phyloP scores from a whole-genome alignment of 495 filamentous ascomycete genomes.

The Penicillium dipodomyicola region DNA sequence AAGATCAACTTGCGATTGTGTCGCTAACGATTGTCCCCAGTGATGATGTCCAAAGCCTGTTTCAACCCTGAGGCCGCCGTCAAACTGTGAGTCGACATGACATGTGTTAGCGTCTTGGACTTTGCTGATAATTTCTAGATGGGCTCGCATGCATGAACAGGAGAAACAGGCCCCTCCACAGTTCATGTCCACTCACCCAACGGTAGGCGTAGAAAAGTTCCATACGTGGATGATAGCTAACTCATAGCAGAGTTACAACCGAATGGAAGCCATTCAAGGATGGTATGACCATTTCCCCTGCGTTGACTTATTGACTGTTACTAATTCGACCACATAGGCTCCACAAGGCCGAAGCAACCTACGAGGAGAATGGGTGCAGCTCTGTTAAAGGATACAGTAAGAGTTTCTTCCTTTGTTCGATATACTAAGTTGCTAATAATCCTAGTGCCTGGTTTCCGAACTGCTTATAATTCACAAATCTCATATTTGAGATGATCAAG shows the following conservation, averaged over 20 bases:
- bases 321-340: slow-evolving; percentile 24
- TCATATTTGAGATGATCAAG: slow-evolving; percentile 1
- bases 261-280: slow-evolving; percentile 66
- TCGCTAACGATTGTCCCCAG: slow-evolving; percentile 23
- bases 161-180: slow-evolving; percentile 61
- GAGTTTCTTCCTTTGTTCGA: slow-evolving; percentile 9
- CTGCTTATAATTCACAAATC: slow-evolving; percentile 19
- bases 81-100: slow-evolving; percentile 40
- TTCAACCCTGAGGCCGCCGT: slow-evolving; percentile 76
- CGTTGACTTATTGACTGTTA: neutral
- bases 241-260: slow-evolving; percentile 55
- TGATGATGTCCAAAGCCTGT: slow-evolving; percentile 63
- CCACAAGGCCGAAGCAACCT: slow-evolving; percentile 34
- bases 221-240: slow-evolving; percentile 18
- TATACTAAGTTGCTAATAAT: neutral
- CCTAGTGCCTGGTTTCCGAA: slow-evolving; percentile 37
- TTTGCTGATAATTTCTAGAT: slow-evolving; percentile 36
- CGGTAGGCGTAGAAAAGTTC: slow-evolving; percentile 45
- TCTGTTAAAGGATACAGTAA: slow-evolving; percentile 30
- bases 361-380: slow-evolving; percentile 38
- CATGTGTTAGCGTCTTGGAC: neutral
- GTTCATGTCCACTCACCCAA: slow-evolving; percentile 84
- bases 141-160: slow-evolving; percentile 71
- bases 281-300: slow-evolving; percentile 41
- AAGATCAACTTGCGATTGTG: slow-evolving; percentile 37